Evolutionary conservation across 2,329 filamentous ascomycete species (phyloP), one percentile per base, ranked within the genome.

Genomic region (Colletotrichum sansevieriae): DNA sequence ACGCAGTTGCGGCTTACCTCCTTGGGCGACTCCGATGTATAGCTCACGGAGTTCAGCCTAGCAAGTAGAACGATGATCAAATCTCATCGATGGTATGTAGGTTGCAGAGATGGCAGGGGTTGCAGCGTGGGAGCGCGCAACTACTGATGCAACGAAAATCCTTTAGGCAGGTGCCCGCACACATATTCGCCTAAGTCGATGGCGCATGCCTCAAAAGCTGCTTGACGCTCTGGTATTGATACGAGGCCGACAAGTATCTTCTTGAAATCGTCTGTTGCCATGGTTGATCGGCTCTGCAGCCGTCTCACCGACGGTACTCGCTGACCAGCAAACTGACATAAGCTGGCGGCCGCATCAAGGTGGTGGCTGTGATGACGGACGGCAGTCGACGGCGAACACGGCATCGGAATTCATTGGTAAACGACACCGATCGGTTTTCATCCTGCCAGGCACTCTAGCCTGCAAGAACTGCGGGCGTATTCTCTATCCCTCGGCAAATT

Each of bases 111-210:
- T n/a, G 52, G 49, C 61, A 59, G 65, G 51, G 49, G 33, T 49
- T 57, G 55, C 62, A 15, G 54, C 37, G 47, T 59, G 54, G 54
- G 55, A 61, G 47, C 18, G 49, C 35, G 18, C 18, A 18, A 18
- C 18, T 18, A 55, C 20, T 43, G 43, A 69, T 51, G 66, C 62
- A 65, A 47, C 37, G 55, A 46, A 69, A 69, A 69, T 66, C 62
- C 66, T 69, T 56, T 51, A 55, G 54, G 33, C 35, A 59, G 60
- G 52, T 18, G 18, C 18, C 18, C 18, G 18, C 46, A 33, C 47
- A 55, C 46, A 33, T 15, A 20, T 49, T 33, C 37, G 10, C 15
- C 15, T 4, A 51, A 29, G 11, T 51, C 33, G 29, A 52, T 18
- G 49, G 35, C 35, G 52, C 52, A 37, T 39, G 5, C 18, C 51